Base-by-base conservation (phyloP, 2,329 filamentous ascomycete genomes). In the Colletotrichum sp. region DNA sequence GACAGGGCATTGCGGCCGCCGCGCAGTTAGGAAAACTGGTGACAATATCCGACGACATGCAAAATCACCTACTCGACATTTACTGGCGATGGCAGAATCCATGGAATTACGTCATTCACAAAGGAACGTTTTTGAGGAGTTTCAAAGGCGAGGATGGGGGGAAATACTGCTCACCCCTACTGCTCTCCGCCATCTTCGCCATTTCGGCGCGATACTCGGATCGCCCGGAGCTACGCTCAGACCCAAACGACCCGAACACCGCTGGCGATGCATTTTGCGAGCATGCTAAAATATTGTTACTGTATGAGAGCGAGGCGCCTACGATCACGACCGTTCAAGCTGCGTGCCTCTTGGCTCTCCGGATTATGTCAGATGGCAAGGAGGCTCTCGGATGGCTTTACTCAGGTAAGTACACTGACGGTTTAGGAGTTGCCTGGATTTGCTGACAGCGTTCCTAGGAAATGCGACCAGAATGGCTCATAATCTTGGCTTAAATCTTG, bases 11-110 rank as follows among this genome's bases (percentile, higher is more conserved):
- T 1, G 44, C 66, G 21, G 76, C 78, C 4, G 75, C 75, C 4
- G 52, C 66, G 2, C 78, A 76, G 44, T 71, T 79, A 2, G 68
- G 76, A 5, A 72, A 74, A 28, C 63, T 44, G 4, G 73, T 74
- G 18, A 62, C 36, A 2, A 64, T 80, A n/a, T 67, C 79, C 1
- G 28, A 70, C 2, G 81, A 82, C 8, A 74, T 82, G 2, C 76
- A 80, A 36, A 71, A 78, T 10, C 81, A 82, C 34, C 74, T 82
- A 0, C 77, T 82, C 9, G 78, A 79, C 8, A 71, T 82, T 3
- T 82, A 78, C 39, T 82, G 79, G 77, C 62, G 67, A 6, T 82
- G 81, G 81, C 79, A 80, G 49, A 82, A 82, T 15, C 76, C 79
- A 0, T 82, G 81, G 80, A 77, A 78, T n/a, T 81, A 81, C 28